phyloP scores from a whole-genome alignment of 2,329 filamentous ascomycete genomes.

The Diaporthe humulicola region DNA sequence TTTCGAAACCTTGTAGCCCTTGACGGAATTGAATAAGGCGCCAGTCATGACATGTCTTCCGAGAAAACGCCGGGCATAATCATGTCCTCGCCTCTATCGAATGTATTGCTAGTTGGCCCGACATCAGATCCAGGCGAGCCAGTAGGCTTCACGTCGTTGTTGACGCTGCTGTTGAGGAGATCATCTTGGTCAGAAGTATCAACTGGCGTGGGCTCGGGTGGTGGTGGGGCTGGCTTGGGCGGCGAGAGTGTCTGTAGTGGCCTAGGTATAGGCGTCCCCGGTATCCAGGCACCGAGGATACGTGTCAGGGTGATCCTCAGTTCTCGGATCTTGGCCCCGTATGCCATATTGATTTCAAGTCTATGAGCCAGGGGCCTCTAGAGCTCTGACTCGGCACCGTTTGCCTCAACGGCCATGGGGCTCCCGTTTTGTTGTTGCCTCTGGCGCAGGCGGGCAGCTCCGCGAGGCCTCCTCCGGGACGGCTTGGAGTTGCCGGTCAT shows the following conservation, averaged over 20 bases:
- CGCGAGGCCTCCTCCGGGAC: conserved; percentile 59
- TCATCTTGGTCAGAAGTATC: not conserved
- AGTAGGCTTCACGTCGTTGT: not conserved
- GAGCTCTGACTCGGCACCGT: conserved; percentile 70
- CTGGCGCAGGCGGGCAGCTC: conserved; percentile 57
- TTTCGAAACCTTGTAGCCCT: not conserved
- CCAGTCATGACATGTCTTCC: not conserved
- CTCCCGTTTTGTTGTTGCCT: conserved; percentile 66
- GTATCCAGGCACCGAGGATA: not conserved
- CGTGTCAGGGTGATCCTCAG: not conserved
- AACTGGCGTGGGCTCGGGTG: not conserved
- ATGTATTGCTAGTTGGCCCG: not conserved
- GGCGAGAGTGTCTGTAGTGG: not conserved
- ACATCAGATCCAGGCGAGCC: not conserved
- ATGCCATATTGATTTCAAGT: not conserved
- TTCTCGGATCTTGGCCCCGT: not conserved
- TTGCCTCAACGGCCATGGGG: conserved; percentile 68
- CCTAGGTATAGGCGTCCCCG: no score
- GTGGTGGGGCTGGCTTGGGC: not conserved
- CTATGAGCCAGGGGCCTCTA: conserved; percentile 43
- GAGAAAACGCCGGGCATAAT: not conserved
- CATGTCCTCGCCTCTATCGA: not conserved
- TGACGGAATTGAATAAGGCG: not conserved
- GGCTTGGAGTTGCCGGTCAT: conserved; percentile 59
- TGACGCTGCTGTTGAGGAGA: not conserved